Percentiles rank a stretch among this genome's conserved stretches.
phyloP scores from a whole-genome alignment of 345 rosid genomes.

The Hibiscus mutabilis region DNA sequence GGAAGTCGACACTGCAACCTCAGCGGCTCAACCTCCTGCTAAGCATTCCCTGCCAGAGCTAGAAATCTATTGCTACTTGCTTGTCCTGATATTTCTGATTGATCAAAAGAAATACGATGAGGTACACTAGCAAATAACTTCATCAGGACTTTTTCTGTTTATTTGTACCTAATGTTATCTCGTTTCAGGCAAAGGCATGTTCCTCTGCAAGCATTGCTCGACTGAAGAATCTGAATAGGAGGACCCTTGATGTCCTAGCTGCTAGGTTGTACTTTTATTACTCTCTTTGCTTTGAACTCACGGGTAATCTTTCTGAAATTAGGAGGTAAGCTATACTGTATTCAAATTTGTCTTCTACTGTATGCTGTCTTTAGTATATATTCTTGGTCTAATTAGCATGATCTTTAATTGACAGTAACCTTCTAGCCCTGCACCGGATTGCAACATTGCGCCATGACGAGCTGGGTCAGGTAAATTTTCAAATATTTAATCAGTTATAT shows the following conservation, averaged over 20 bases:
- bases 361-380: neutral
- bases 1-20: slow-evolving; percentile 50
- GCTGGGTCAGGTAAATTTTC: slow-evolving; percentile 44
- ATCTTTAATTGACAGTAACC: slow-evolving; percentile 31
- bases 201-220: slow-evolving; percentile 43
- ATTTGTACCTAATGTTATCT: neutral
- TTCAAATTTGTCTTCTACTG: neutral
- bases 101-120: slow-evolving; percentile 51
- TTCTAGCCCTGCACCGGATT: slow-evolving; percentile 47
- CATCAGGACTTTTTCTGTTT: neutral
- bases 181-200: slow-evolving; percentile 46
- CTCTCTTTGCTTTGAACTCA: slow-evolving; percentile 55
- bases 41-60: slow-evolving; percentile 39
- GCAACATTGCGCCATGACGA: slow-evolving; percentile 60
- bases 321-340: slow-evolving; percentile 32
- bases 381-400: slow-evolving; percentile 10
- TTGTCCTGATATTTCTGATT: slow-evolving; percentile 45
- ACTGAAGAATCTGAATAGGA: slow-evolving; percentile 40
- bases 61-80: slow-evolving; percentile 44
- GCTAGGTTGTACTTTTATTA: slow-evolving; percentile 48
- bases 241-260: slow-evolving; percentile 53
- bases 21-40: slow-evolving; percentile 27
- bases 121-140: slow-evolving; percentile 17
- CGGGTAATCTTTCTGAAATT: slow-evolving; percentile 50
- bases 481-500: neutral